These are phyloP conservation scores for Lycium ferocissimum DNA, from an alignment of 257 asterid genomes.

Conservation along the genomic window DNA sequence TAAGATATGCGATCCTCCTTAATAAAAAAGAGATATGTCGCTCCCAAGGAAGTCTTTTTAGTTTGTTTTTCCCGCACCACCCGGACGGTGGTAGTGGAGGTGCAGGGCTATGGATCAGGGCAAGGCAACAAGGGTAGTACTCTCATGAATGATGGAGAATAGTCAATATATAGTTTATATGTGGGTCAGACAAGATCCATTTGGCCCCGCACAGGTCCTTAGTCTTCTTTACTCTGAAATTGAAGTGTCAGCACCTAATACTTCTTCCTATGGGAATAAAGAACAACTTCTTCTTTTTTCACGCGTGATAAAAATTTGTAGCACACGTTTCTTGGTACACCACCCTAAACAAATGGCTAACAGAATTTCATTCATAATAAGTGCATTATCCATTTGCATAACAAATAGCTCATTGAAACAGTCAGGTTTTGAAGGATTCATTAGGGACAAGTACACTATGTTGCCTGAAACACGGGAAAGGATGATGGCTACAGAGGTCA, in stretches of 20 bases:
- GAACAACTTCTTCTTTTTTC: no score
- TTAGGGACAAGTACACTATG: constrained; percentile 82
- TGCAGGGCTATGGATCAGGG: constrained; percentile 12
- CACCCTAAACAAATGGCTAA: constrained; percentile 13
- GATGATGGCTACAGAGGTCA: constrained; percentile 92
- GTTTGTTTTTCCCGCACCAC: neutral
- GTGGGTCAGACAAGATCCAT: constrained; percentile 18
- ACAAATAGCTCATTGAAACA: constrained; percentile 40
- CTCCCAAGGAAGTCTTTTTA: neutral
- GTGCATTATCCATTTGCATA: neutral
- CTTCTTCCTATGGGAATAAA: neutral
- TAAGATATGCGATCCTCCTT: neutral
- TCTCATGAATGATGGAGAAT: neutral
- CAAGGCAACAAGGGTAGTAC: constrained; percentile 4
- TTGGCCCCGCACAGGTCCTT: neutral
- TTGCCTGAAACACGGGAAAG: constrained; percentile 96
- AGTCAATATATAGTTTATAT: neutral
- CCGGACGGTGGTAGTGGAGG: neutral
- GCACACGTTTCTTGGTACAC: neutral
- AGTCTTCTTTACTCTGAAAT: neutral
- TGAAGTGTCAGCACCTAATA: neutral
- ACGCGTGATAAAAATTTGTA: neutral
- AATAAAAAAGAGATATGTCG: neutral
- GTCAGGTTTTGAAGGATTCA: constrained; percentile 98
- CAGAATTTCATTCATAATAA: neutral